These are phyloP conservation scores for Hanseniaspora hatyaiensis DNA, from an alignment of 805 yeast species.

Conservation along the genomic window DNA sequence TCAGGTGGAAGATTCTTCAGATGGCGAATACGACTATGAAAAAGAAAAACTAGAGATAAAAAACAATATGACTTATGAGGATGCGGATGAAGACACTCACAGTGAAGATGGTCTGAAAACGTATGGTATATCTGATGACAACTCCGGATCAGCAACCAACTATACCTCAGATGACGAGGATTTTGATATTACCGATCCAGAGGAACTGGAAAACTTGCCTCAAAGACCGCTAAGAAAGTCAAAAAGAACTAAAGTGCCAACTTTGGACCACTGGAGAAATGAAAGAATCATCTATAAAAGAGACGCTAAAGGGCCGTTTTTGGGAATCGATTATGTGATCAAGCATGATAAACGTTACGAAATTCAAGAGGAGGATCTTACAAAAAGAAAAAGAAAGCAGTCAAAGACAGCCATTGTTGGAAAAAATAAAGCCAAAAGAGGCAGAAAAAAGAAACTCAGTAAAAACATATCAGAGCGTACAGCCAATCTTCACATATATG, in stretches of 20 bases:
- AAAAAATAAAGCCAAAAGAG: slow-evolving; percentile 21
- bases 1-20: slow-evolving; percentile 17
- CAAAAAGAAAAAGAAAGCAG: slow-evolving; percentile 17
- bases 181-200: slow-evolving; percentile 21
- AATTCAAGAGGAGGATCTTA: slow-evolving; percentile 24
- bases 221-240: slow-evolving; percentile 42
- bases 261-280: slow-evolving; percentile 75
- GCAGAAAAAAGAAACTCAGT: slow-evolving; percentile 11
- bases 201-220: slow-evolving; percentile 19
- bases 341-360: slow-evolving; percentile 30
- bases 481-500: slow-evolving; percentile 21
- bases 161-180: slow-evolving; percentile 20
- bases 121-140: not conserved
- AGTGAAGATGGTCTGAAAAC: not conserved
- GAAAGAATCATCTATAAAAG: slow-evolving; percentile 56
- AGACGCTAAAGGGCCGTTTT: slow-evolving; percentile 34
- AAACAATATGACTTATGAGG: slow-evolving; percentile 17
- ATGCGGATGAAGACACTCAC: slow-evolving; percentile 17
- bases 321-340: slow-evolving; percentile 48
- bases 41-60: slow-evolving; percentile 14
- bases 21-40: slow-evolving; percentile 19
- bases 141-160: too few relatives aligned
- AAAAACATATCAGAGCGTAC: slow-evolving; percentile 23
- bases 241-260: slow-evolving; percentile 51
- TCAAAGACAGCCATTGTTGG: slow-evolving; percentile 12